A percentile compares a stretch with the other conserved stretches of the same genome.
phyloP scores from a whole-genome alignment of 2,329 filamentous ascomycete species.

The Onygenales sp. region DNA sequence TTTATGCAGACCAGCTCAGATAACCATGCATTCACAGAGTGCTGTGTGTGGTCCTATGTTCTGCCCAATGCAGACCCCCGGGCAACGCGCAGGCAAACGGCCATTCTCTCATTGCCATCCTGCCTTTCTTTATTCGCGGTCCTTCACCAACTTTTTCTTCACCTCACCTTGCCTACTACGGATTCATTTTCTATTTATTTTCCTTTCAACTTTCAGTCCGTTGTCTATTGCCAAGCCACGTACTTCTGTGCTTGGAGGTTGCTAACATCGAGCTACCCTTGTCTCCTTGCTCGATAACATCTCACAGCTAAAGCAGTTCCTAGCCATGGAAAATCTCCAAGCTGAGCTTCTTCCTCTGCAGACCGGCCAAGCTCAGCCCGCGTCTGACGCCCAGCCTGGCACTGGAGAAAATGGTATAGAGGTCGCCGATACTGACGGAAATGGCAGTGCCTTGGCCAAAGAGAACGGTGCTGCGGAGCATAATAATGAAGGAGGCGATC shows the following conservation, averaged over 20 bases:
- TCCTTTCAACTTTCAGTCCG: neutral
- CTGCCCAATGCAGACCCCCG: too few species aligned
- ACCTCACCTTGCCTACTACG: neutral
- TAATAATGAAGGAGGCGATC: slow-evolving; percentile 1
- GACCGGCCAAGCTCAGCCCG: neutral
- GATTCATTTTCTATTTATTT: neutral
- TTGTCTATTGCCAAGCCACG: neutral
- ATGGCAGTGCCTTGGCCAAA: neutral
- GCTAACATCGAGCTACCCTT: neutral
- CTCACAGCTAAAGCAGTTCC: neutral
- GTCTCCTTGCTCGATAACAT: neutral
- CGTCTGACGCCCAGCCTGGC: neutral
- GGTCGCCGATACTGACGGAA: neutral
- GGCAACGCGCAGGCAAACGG: too few species aligned
- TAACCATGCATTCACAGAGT: too few species aligned
- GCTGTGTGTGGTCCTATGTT: too few species aligned
- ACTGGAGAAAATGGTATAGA: neutral
- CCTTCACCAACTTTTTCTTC: too few species aligned
- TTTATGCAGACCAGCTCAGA: too few species aligned
- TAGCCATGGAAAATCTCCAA: neutral
- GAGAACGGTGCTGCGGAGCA: neutral
- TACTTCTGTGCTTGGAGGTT: too few species aligned
- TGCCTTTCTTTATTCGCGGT: too few species aligned
- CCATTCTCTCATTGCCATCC: too few species aligned
- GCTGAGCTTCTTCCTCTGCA: neutral